A percentile compares a stretch with the other conserved stretches of the same genome.
These are phyloP conservation scores for Pyrenula aspistea DNA, from an alignment of 495 filamentous ascomycete species.

Conservation along the genomic window DNA sequence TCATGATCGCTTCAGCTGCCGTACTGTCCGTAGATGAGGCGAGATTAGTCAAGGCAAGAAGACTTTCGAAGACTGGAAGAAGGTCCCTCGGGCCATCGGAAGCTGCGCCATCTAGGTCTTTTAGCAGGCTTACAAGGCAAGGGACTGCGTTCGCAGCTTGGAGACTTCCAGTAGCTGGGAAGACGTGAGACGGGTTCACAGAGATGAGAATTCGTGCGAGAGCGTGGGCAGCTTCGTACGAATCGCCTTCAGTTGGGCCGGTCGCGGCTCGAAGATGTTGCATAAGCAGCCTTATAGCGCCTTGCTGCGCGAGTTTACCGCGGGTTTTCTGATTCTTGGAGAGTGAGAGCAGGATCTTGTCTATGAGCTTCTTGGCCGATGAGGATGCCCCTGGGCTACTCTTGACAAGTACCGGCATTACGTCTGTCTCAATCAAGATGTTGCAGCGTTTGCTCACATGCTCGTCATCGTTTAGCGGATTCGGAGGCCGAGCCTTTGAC, in stretches of 20 bases:
- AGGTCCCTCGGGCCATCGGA: conserved; percentile 61
- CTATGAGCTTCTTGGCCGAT: conserved; percentile 54
- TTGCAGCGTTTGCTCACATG: conserved; percentile 68
- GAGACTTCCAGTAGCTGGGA: conserved; percentile 60
- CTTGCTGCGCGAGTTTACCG: conserved; percentile 76
- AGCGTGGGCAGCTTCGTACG: conserved; percentile 63
- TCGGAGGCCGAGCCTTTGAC: conserved; percentile 42
- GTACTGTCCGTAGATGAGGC: conserved; percentile 63
- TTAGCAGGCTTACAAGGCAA: conserved; percentile 62
- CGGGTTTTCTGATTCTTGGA: conserved; percentile 59
- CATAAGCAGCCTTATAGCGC: conserved; percentile 74
- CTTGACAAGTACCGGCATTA: conserved; percentile 61
- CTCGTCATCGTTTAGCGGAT: conserved; percentile 60
- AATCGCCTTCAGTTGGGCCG: conserved; percentile 24
- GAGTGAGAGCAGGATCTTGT: conserved; percentile 61
- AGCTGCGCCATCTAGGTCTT: conserved; percentile 27
- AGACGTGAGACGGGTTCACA: conserved; percentile 74
- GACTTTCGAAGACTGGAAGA: conserved; percentile 78
- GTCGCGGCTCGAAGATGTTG: conserved; percentile 41
- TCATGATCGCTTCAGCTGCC: conserved; percentile 58
- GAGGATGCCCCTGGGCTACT: conserved; percentile 54
- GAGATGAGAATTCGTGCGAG: conserved; percentile 88
- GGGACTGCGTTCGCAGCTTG: conserved; percentile 66
- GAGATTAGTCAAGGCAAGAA: conserved; percentile 88
- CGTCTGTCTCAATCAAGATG: conserved; percentile 59